Conservation (phyloP, 106 monocot species). For the Allium sativum region DNA sequence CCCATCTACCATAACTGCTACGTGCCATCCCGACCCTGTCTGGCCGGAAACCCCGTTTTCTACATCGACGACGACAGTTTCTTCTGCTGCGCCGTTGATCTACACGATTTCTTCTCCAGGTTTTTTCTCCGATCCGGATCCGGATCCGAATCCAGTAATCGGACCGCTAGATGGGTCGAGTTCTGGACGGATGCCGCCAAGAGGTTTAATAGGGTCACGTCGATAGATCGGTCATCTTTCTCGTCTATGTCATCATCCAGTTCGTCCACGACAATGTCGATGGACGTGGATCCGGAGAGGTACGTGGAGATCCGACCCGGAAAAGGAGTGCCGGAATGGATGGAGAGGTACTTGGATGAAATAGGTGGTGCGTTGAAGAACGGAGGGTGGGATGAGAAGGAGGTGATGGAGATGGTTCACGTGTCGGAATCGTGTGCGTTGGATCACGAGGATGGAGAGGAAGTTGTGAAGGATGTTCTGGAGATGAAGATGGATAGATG, state of each 20-base stretch:
- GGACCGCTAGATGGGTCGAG: slow-evolving; percentile 35
- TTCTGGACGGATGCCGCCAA: slow-evolving; percentile 39
- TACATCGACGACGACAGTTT: slow-evolving; percentile 22
- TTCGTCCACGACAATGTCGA: neutral
- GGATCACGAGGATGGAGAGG: neutral
- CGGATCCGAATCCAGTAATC: neutral
- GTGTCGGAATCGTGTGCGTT: slow-evolving; percentile 10
- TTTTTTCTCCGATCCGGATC: neutral
- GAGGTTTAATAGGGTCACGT: neutral
- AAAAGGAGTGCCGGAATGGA: slow-evolving; percentile 20
- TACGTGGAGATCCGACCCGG: slow-evolving; percentile 16
- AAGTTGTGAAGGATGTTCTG: slow-evolving; percentile 22
- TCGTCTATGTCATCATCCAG: neutral
- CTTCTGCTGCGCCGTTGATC: slow-evolving; percentile 19
- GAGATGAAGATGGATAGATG: slow-evolving; percentile 25
- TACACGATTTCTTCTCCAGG: slow-evolving; percentile 30
- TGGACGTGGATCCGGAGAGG: slow-evolving; percentile 7
- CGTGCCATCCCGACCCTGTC: slow-evolving; percentile 28
- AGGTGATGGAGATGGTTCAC: slow-evolving; percentile 42
- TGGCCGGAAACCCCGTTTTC: slow-evolving; percentile 51
- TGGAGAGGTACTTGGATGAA: slow-evolving; percentile 20
- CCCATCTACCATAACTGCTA: slow-evolving; percentile 39
- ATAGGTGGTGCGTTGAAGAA: slow-evolving; percentile 18
- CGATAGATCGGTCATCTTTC: neutral
- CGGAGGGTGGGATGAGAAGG: slow-evolving; percentile 34